A percentile compares a stretch with the other conserved stretches of the same genome.
phyloP scores from a whole-genome alignment of 768 basidiomycete species.

The Psilocybe sp. region DNA sequence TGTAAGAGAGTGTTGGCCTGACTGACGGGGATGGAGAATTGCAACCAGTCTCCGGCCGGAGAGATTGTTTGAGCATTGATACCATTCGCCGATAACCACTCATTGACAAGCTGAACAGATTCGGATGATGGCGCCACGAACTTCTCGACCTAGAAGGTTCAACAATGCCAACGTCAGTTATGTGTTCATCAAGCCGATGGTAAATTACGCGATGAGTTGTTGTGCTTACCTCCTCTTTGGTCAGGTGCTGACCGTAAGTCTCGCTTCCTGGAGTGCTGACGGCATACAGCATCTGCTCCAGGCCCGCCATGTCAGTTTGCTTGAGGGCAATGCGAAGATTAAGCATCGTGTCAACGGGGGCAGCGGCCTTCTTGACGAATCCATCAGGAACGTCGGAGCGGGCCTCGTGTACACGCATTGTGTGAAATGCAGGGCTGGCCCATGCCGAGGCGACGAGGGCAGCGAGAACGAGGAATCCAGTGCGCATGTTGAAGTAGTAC shows the following conservation, averaged over 20 bases:
- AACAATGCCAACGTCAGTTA: background rate
- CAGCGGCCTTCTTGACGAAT: conserved; percentile 15
- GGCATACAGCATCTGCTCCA: conserved; percentile 40
- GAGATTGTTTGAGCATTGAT: conserved; percentile 30
- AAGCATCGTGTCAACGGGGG: conserved; percentile 23
- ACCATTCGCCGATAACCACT: conserved; percentile 29
- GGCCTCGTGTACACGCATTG: conserved; percentile 18
- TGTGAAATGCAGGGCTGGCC: conserved; percentile 7
- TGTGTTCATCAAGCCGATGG: background rate
- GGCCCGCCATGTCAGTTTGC: conserved; percentile 38
- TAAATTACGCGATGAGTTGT: background rate
- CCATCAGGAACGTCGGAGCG: conserved; percentile 20
- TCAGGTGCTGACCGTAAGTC: conserved; percentile 47
- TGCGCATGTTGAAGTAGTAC: conserved; percentile 1
- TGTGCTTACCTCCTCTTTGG: conserved; percentile 31
- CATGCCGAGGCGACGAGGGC: conserved; percentile 2
- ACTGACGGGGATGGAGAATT: conserved; percentile 34
- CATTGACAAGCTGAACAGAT: conserved; percentile 35
- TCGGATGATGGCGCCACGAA: conserved; percentile 33
- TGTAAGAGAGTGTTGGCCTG: conserved; percentile 37
- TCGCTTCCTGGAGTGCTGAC: conserved; percentile 46
- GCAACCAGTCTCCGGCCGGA: conserved; percentile 35
- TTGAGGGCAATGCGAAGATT: conserved; percentile 41
- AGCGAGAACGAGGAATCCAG: conserved; percentile 3
- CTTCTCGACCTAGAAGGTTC: conserved; percentile 1